phyloP scores from a whole-genome alignment of 2,329 filamentous ascomycete genomes.

The Seiridium cupressi region DNA sequence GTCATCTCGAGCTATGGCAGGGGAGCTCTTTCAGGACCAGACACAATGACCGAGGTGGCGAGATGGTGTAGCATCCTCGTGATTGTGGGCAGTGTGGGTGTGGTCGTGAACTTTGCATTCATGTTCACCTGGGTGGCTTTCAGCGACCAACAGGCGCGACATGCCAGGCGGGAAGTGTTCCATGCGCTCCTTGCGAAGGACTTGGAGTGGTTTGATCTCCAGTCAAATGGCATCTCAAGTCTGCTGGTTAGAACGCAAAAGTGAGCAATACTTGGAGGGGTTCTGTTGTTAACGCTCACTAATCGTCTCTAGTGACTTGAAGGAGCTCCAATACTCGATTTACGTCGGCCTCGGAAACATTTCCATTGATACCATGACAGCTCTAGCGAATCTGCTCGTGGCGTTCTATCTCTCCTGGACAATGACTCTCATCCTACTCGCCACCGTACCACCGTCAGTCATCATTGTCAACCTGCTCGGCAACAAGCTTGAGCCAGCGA shows the following conservation, averaged over 20 bases:
- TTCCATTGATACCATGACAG: constrained; percentile 62
- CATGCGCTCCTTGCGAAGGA: constrained; percentile 67
- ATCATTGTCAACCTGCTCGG: constrained; percentile 60
- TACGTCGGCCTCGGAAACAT: constrained; percentile 77
- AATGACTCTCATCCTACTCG: constrained; percentile 75
- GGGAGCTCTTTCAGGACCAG: constrained; percentile 43
- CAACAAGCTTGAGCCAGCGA: constrained; percentile 59
- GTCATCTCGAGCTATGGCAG: constrained; percentile 65
- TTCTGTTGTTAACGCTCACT: constrained; percentile 9
- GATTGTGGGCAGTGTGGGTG: constrained; percentile 61
- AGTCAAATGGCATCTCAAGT: constrained; percentile 68
- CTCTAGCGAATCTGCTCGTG: constrained; percentile 63
- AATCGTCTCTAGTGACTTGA: constrained; percentile 62
- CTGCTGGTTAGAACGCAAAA: constrained; percentile 71
- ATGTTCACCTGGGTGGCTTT: constrained; percentile 73
- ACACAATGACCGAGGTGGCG: constrained; percentile 55
- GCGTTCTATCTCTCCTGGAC: constrained; percentile 82
- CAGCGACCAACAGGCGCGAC: constrained; percentile 75
- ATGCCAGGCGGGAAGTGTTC: constrained; percentile 65
- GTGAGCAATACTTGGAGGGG: constrained; percentile 39
- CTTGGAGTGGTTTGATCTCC: constrained; percentile 78
- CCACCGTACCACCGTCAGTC: constrained; percentile 68
- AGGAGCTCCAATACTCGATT: constrained; percentile 76
- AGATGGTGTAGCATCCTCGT: constrained; percentile 62
- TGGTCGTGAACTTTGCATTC: constrained; percentile 65